Base-by-base conservation (phyloP, 352 stramenopile species). In the Phytophthora meadii region DNA sequence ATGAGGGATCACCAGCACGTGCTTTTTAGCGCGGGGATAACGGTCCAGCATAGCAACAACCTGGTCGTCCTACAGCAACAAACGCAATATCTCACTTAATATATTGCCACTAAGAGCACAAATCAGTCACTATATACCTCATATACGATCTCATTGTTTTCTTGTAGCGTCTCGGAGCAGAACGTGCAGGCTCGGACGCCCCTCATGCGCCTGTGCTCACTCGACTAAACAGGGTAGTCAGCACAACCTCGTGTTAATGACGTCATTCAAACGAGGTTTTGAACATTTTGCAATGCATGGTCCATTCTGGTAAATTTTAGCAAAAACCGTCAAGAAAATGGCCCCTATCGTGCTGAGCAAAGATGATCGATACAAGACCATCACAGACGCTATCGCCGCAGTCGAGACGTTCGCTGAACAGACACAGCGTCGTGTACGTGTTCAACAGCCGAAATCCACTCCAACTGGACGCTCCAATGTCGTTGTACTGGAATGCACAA, bases 1-100 rank as follows among this genome's bases (percentile, higher is more conserved):
- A 37, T 79, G 73, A 12, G 84, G 71, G 11, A 93, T 87, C 46
- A 93, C 77, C 37, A 93, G 65, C 46, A 91, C 40, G 32, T 93
- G 84, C 36, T 62, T 74, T 15, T 62, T 65, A 2, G 84, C 82
- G 14, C 80, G 77, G 28, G 84, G 80, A 37, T 88, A 82, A 22
- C 71, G 73, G 58, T 93, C 84, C 34, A 77, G 45, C 52, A 90
- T 91, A 1, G 70, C 84, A 55, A 88, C 71, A n/a, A 90, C 71
- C 28, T 64, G 54, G 14, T 77, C 74, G 72, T 91, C 81, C 84
- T 93, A 42, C 50, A 62, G 15, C 37, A 44, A 50, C 30, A 53
- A 14, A 54, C 12, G 28, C 28, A 34, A 11, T 34, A 11, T 11
- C 8, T 11, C 30, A 34, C 30, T 34, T 7, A 34, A 34, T 34